Conservation (phyloP, 257 asterid species). For the Linderniella brevidens region DNA sequence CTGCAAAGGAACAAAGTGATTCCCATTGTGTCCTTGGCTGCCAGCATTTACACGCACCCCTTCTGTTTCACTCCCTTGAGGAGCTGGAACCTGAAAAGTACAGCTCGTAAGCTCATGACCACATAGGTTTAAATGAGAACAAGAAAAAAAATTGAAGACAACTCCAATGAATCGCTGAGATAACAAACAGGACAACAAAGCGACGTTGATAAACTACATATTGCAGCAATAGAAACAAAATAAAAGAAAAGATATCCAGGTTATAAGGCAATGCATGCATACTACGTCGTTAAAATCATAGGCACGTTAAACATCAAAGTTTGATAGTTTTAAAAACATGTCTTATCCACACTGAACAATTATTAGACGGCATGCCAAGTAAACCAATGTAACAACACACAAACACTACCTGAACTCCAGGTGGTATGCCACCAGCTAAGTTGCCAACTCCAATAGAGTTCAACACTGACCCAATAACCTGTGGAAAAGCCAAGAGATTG, state of each 20-base stretch:
- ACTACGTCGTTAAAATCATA: not conserved
- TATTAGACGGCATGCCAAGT: not conserved
- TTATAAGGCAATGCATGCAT: not conserved
- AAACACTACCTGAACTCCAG: slow-evolving; percentile 47
- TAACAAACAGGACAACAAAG: not conserved
- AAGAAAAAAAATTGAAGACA: not conserved
- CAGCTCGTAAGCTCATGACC: not conserved
- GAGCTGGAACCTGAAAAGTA: not conserved
- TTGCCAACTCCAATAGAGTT: slow-evolving; percentile 57
- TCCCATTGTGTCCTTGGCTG: slow-evolving; percentile 39
- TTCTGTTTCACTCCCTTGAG: slow-evolving; percentile 39
- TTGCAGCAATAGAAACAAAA: not conserved
- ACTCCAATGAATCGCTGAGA: no score
- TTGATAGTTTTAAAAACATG: not conserved
- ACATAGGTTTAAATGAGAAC: not conserved
- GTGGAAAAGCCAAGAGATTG: not conserved
- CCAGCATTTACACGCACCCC: slow-evolving; percentile 29
- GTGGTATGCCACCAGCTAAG: slow-evolving; percentile 44
- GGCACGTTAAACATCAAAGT: not conserved
- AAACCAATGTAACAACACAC: not conserved
- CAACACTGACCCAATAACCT: slow-evolving; percentile 90
- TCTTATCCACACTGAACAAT: not conserved
- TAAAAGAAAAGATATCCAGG: not conserved
- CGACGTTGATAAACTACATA: not conserved
- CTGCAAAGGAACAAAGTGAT: slow-evolving; percentile 38